Conservation (phyloP, 2,329 filamentous ascomycete genomes). For the Cladobotryum protrusum region DNA sequence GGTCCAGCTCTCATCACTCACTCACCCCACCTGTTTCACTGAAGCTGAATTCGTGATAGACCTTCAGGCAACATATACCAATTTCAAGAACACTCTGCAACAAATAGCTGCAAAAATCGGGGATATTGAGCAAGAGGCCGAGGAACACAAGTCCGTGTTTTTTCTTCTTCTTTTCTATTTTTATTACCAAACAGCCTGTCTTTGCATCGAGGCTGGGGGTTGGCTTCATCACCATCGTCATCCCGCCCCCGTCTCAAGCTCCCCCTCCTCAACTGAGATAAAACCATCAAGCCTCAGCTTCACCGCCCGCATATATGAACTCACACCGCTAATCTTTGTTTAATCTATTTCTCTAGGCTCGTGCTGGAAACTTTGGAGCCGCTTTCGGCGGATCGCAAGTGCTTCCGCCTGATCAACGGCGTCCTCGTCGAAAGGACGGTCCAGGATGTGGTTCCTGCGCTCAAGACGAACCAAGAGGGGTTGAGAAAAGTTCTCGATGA, state of each 20-base stretch:
- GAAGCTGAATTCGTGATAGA: slow-evolving; percentile 43
- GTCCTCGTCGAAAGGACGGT: slow-evolving; percentile 92
- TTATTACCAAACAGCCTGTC: too few relatives aligned
- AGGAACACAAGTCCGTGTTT: slow-evolving; percentile 85
- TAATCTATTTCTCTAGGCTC: slow-evolving; percentile 51
- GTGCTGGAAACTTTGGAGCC: slow-evolving; percentile 88
- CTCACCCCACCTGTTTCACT: slow-evolving; percentile 13
- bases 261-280: too few relatives aligned
- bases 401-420: slow-evolving; percentile 97
- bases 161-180: background rate
- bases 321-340: slow-evolving; percentile 18
- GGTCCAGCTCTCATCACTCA: slow-evolving; percentile 14
- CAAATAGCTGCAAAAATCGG: slow-evolving; percentile 94
- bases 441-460: slow-evolving; percentile 80
- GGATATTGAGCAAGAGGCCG: slow-evolving; percentile 92
- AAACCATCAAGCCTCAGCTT: slow-evolving; percentile 16
- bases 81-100: slow-evolving; percentile 74
- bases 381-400: slow-evolving; percentile 80
- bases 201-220: too few relatives aligned
- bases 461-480: slow-evolving; percentile 91
- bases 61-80: slow-evolving; percentile 72
- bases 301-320: slow-evolving; percentile 27
- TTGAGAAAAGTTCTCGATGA: slow-evolving; percentile 92
- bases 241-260: too few relatives aligned
- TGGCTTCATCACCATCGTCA: background rate